Evolutionary conservation across 352 stramenopile species (phyloP), one percentile per base, ranked within the genome.

Genomic region (Hyaloperonospora brassicae): DNA sequence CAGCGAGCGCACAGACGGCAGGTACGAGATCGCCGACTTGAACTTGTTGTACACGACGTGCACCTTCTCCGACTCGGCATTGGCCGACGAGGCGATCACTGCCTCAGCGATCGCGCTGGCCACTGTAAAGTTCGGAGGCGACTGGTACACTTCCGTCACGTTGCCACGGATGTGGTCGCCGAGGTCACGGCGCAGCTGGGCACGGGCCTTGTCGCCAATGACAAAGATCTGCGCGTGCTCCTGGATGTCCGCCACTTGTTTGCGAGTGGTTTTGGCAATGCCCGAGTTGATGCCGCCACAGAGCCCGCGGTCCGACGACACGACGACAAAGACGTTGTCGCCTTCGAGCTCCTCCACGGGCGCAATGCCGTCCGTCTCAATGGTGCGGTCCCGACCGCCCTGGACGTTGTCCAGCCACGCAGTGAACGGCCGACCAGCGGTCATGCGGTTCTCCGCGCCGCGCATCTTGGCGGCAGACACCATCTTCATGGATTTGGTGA

Each of bases 401-500:
- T 79, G 69, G 47, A 80, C 81, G 68, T 98, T 87, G 69, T 89
- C 76, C 60, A 95, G 48, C 74, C 76, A 91, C 25, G 68, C 66
- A 35, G 74, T 72, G 62, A 97, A 97, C 25, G 91, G 85, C 17
- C 86, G 76, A 27, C 82, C 91, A 9, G 72, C 73, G 45, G 68
- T 76, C 58, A 98, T 80, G 47, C 87, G 79, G 55, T 89, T 83
- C 66, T 99, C 94, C 55, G 98, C 96, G 57, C 96, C 96, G 70
- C 97, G 96, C 64, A 99, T 94, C 85, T 99, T 99, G 56, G 96
- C 95, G 42, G 97, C 96, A 55, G 95, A 98, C 72, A 99, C 97
- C 96, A 99, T 99, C 79, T 99, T 99, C 96, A 99, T 99, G 50
- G 96, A 99, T 76, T 96, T 96, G 47, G 97, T 99, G 80, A 99